A percentile compares a stretch with the other conserved stretches of the same genome.
phyloP scores from a whole-genome alignment of 768 basidiomycete species.

The Rhodocollybia butyracea region DNA sequence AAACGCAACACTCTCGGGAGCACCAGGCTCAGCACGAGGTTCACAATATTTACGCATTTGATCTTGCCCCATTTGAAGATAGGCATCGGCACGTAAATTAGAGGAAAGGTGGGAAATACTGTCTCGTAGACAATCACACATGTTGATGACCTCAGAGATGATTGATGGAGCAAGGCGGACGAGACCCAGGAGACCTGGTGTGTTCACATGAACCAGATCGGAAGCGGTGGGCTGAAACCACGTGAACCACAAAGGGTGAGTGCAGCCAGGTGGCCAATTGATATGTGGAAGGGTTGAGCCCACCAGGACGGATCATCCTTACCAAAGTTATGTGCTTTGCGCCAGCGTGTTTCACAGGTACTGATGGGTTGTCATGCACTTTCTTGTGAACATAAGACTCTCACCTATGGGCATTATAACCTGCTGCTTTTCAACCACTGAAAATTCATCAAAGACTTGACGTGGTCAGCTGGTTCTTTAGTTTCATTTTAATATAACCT shows the following conservation, averaged over 20 bases:
- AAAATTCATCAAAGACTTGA: too few species aligned
- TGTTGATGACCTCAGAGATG: neutral
- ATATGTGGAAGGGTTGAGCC: neutral
- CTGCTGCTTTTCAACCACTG: too few species aligned
- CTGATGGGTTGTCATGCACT: too few species aligned
- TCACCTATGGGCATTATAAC: too few species aligned
- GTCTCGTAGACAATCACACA: neutral
- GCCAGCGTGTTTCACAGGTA: too few species aligned
- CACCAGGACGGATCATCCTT: too few species aligned
- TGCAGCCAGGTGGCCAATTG: neutral
- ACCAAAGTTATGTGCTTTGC: too few species aligned
- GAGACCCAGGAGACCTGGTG: neutral
- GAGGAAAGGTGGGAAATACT: neutral
- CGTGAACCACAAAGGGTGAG: neutral
- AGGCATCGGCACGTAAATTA: neutral
- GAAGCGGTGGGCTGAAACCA: neutral
- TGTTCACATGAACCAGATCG: neutral
- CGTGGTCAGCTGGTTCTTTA: too few species aligned
- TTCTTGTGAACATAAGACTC: too few species aligned
- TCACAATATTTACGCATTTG: neutral
- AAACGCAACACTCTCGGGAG: neutral
- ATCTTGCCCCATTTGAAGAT: neutral
- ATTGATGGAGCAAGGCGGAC: neutral
- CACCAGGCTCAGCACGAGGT: neutral
- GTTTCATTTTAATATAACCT: too few species aligned